Evolutionary conservation across 2,329 filamentous ascomycete genomes (phyloP), one percentile per base, ranked within the genome.

Genomic region (Xylariales sp.): DNA sequence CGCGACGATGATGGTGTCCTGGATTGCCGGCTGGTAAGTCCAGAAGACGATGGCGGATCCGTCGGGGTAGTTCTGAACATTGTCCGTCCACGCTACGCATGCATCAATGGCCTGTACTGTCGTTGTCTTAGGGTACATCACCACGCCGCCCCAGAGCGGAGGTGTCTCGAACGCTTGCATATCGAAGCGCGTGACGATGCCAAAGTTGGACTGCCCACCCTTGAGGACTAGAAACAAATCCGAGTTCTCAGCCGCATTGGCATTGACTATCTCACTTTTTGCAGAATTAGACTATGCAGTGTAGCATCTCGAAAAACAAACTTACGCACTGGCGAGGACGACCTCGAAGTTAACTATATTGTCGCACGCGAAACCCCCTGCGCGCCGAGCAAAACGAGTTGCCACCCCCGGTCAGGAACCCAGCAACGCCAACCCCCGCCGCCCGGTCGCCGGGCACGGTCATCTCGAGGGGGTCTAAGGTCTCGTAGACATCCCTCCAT

Each of bases 131-230:
- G 40, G 38, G 28, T 46, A 48, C 5, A 31, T 23, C 11, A 43
- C 33, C 6, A 40, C 25, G 13, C 48, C 48, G 15, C 48, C 46
- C 48, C 46, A 50, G 17, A 50, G 34, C 2, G 38, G 11, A 17
- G 37, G 31, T 6, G 40, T 25, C 13, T 42, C 37, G 15, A 50
- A 38, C 14, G 39, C 44, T 27, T 45, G 29, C 40, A 48, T 35
- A 24, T 59, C 56, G 37, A 60, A 48, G 12, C 45, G 43, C 4
- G 63, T 56, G 7, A 57, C 51, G 40, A 61, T 52, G 35, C 64
- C 66, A 32, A 67, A 69, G 47, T 70, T 72, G 44, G 58, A 63
- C 15, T 57, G 56, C 25, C 69, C 69, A 12, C 67, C 69, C 37
- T 65, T 63, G 4, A 71, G 53, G 2, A 67, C 68, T 37, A 55